Conservation (phyloP, 1,284 basidiomycete species). For the Wallemia mellicola region DNA sequence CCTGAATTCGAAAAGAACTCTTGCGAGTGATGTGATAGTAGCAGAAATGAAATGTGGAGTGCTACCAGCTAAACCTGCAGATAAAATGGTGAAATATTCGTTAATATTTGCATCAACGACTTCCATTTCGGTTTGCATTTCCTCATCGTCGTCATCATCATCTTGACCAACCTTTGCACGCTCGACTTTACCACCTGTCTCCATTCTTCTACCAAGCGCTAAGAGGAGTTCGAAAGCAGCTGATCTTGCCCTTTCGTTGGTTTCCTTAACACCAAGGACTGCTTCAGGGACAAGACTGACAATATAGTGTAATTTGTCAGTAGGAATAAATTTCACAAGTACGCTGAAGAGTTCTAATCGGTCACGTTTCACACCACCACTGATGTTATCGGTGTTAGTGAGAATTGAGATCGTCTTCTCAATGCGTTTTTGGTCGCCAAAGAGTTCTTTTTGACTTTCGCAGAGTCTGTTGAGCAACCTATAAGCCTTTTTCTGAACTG, state of each 20-base stretch:
- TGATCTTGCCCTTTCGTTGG: constrained; percentile 66
- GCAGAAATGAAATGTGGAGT: constrained; percentile 97
- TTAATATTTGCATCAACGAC: constrained; percentile 47
- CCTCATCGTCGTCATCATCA: constrained; percentile 22
- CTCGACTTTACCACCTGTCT: constrained; percentile 51
- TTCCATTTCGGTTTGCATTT: constrained; percentile 9
- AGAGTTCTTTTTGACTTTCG: constrained; percentile 27
- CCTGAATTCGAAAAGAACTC: constrained; percentile 88
- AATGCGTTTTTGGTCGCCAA: constrained; percentile 21
- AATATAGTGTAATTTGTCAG: constrained; percentile 48
- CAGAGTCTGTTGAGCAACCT: constrained; percentile 48
- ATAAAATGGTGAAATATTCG: constrained; percentile 91
- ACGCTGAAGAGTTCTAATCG: constrained; percentile 45
- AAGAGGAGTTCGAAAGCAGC: constrained; percentile 77
- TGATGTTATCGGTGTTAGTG: constrained; percentile 8
- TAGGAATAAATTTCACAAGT: constrained; percentile 40
- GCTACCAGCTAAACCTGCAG: constrained; percentile 71
- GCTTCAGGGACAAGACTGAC: constrained; percentile 78
- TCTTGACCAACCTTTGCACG: constrained; percentile 38
- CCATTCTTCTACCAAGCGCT: constrained; percentile 79
- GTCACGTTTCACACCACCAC: constrained; percentile 23
- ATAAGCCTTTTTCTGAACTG: constrained; percentile 85
- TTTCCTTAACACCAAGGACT: constrained; percentile 90
- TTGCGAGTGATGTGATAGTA: constrained; percentile 71
- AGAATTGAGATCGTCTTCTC: constrained; percentile 28